phyloP scores from a whole-genome alignment of 2,329 filamentous ascomycete genomes.

The Calonectria hawksworthii region DNA sequence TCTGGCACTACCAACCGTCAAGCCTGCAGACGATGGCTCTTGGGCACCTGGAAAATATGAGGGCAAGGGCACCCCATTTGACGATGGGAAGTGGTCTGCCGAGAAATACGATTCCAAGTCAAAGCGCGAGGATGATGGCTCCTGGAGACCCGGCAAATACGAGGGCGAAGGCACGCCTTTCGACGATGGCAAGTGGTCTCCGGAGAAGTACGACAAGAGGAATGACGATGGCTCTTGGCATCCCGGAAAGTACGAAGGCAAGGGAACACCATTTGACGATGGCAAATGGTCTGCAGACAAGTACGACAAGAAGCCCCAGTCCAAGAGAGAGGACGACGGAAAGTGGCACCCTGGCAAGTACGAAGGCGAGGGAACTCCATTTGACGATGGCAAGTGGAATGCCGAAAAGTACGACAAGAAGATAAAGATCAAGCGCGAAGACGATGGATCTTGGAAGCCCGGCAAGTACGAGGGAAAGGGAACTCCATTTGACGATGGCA shows the following conservation, averaged over 20 bases:
- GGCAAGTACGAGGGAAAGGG: not conserved
- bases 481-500: not conserved
- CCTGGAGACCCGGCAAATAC: not conserved
- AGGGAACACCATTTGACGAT: not conserved
- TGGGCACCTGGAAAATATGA: constrained; percentile 7
- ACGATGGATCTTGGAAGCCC: not conserved
- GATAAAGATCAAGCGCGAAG: not conserved
- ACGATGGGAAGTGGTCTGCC: not conserved
- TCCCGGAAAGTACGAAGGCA: not conserved
- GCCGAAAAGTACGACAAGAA: too few species aligned
- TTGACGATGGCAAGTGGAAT: not conserved
- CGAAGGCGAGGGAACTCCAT: not conserved
- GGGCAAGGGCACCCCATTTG: not conserved
- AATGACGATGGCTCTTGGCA: not conserved
- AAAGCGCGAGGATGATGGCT: not conserved
- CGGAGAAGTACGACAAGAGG: not conserved
- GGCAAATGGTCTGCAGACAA: not conserved
- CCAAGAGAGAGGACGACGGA: not conserved
- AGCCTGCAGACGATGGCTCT: not conserved
- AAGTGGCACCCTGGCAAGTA: not conserved
- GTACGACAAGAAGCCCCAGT: not conserved
- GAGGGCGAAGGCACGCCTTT: not conserved
- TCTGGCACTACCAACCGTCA: not conserved
- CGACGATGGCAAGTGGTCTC: not conserved
- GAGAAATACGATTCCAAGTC: not conserved